Evolutionary conservation across 768 basidiomycete species (phyloP).

Genomic region (Cystoderma amianthinum): DNA sequence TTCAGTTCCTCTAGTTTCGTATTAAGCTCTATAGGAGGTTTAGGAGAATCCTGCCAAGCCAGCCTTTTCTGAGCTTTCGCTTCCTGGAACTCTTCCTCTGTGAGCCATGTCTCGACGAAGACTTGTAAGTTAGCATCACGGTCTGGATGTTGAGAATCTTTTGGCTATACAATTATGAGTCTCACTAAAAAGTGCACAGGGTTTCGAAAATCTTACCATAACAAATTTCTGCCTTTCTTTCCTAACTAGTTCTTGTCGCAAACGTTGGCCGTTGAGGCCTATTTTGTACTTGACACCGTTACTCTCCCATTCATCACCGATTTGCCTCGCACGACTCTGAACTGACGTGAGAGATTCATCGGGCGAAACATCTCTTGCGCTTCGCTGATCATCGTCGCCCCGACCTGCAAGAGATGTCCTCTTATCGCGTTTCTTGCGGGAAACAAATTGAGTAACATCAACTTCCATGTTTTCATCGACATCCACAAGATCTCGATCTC

Average conservation of each 20-base stretch:
- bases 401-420: slow-evolving; percentile 19
- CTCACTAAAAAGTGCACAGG: slow-evolving; percentile 1
- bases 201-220: slow-evolving; percentile 76
- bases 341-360: slow-evolving; percentile 43
- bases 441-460: slow-evolving; percentile 13
- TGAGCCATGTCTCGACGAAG: slow-evolving; percentile 74
- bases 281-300: slow-evolving; percentile 70
- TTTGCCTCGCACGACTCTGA: slow-evolving; percentile 46
- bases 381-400: slow-evolving; percentile 24
- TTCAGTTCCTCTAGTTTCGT: slow-evolving; percentile 20
- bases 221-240: slow-evolving; percentile 61
- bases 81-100: slow-evolving; percentile 62
- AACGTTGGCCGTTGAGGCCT: slow-evolving; percentile 58
- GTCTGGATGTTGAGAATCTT: slow-evolving; percentile 76
- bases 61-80: slow-evolving; percentile 56
- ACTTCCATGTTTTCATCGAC: slow-evolving; percentile 38
- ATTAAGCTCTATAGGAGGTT: slow-evolving; percentile 33
- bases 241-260: slow-evolving; percentile 67
- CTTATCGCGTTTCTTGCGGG: slow-evolving; percentile 53
- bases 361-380: slow-evolving; percentile 35
- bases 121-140: slow-evolving; percentile 60
- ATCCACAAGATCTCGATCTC: slow-evolving; percentile 60
- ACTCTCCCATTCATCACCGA: slow-evolving; percentile 74
- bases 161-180: slow-evolving; percentile 39
- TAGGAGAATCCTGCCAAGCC: slow-evolving; percentile 63